Percentiles rank a stretch among this genome's conserved stretches.
Evolutionary conservation across 164 flowering plant genomes (phyloP).

Genomic region (Akebia trifoliata): DNA sequence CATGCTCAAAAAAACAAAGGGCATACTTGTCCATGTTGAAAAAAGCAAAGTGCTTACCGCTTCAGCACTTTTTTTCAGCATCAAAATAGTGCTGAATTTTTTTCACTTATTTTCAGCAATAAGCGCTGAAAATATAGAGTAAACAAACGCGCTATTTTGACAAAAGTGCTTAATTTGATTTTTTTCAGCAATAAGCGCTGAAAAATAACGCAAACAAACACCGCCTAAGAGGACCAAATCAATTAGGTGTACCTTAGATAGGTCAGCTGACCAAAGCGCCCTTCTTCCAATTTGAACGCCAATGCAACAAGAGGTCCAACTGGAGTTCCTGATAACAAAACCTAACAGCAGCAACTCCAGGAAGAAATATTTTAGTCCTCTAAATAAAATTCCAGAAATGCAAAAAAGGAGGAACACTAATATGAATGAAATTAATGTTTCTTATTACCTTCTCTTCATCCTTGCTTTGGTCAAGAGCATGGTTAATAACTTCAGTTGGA

Average conservation of each 20-base stretch:
- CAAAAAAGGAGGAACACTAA: not conserved
- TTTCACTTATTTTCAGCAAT: too few relatives aligned
- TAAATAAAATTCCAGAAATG: not conserved
- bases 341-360: constrained; percentile 33
- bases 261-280: constrained; percentile 96
- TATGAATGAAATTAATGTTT: not conserved
- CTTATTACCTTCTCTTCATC: constrained; percentile 80
- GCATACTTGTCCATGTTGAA: too few relatives aligned
- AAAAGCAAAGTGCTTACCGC: too few relatives aligned
- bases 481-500: constrained; percentile 81
- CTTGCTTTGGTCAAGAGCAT: constrained; percentile 91
- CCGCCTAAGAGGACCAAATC: too few relatives aligned
- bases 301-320: constrained; percentile 91
- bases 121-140: too few relatives aligned
- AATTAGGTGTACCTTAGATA: constrained; percentile 56
- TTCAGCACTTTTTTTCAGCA: too few relatives aligned
- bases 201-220: too few relatives aligned
- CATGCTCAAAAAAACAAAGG: too few relatives aligned
- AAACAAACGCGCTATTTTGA: too few relatives aligned
- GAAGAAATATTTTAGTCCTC: constrained; percentile 10
- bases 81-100: too few relatives aligned
- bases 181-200: too few relatives aligned
- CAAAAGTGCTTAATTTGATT: too few relatives aligned
- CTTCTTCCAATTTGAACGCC: constrained; percentile 98
- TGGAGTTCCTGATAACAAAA: constrained; percentile 67